Conservation (phyloP, 192 early-diverging fungal species). For the Coemansia sp. region DNA sequence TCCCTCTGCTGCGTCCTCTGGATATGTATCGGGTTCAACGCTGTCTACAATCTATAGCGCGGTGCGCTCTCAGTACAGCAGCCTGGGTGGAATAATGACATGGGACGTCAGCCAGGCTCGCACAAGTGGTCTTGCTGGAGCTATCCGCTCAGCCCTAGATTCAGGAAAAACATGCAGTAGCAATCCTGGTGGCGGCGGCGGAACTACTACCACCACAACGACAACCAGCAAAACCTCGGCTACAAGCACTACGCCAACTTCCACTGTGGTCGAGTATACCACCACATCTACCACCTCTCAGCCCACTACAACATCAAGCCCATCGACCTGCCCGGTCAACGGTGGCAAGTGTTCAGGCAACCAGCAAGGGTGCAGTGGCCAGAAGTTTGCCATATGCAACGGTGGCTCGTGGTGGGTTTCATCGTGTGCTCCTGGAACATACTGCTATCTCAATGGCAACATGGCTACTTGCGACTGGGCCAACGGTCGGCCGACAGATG, state of each 20-base stretch:
- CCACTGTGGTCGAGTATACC: not conserved
- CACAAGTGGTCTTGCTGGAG: conserved; percentile 34
- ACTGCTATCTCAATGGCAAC: conserved; percentile 42
- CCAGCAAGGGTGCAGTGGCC: conserved; percentile 51
- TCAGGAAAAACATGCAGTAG: conserved; percentile 26
- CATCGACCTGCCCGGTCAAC: conserved; percentile 36
- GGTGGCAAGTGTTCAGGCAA: conserved; percentile 47
- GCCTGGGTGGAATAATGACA: conserved; percentile 72
- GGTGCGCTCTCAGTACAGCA: conserved; percentile 51
- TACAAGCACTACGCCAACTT: conserved; percentile 3
- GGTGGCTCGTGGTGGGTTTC: conserved; percentile 50
- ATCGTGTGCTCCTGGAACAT: conserved; percentile 49
- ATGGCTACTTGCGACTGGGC: conserved; percentile 47
- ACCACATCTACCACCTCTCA: conserved; percentile 12
- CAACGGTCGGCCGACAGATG: conserved; percentile 42
- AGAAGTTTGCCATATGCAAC: conserved; percentile 51
- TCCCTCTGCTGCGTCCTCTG: conserved; percentile 54
- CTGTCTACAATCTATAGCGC: conserved; percentile 44
- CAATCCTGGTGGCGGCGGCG: conserved; percentile 17
- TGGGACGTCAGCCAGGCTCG: conserved; percentile 59
- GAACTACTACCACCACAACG: conserved; percentile 7
- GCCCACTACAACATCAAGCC: conserved; percentile 28
- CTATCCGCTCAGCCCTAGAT: conserved; percentile 32
- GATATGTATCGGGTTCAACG: conserved; percentile 48
- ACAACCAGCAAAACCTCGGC: not conserved